A percentile compares a stretch with the other conserved stretches of the same genome.
Evolutionary conservation across 495 filamentous ascomycete species (phyloP).

Genomic region (Neurospora sp.): DNA sequence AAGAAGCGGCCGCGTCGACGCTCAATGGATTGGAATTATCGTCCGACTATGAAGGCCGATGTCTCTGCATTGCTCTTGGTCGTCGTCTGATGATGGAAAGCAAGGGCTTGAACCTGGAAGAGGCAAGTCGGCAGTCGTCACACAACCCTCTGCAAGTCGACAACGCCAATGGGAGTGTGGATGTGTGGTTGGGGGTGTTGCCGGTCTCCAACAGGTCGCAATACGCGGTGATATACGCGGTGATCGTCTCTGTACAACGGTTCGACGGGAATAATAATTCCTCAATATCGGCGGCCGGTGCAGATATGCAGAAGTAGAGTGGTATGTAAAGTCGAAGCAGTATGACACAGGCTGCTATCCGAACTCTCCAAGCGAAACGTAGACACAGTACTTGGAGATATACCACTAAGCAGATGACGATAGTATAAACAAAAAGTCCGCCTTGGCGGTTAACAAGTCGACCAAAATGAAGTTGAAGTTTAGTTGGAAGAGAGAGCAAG

Average conservation of each 20-base stretch:
- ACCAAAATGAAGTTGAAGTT: background rate
- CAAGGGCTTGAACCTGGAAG: background rate
- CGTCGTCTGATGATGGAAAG: background rate
- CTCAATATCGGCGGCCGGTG: background rate
- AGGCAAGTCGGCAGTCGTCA: conserved; percentile 4
- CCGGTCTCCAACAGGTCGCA: background rate
- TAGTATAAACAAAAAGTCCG: background rate
- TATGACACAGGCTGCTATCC: background rate
- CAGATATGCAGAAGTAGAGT: background rate
- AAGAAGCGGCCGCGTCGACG: background rate
- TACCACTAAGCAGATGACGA: background rate
- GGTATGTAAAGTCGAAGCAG: background rate
- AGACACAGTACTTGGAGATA: background rate
- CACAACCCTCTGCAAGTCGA: background rate
- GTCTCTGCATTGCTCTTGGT: conserved; percentile 12
- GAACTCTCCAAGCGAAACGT: background rate
- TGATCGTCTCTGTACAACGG: background rate
- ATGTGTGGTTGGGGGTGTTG: background rate
- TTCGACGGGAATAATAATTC: background rate
- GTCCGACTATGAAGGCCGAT: conserved; percentile 11
- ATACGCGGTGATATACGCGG: background rate
- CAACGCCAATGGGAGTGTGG: background rate
- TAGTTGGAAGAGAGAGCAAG: background rate
- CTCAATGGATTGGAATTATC: conserved; percentile 6
- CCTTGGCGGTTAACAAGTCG: background rate